phyloP scores from a whole-genome alignment of 2,329 filamentous ascomycete genomes.

The Aureobasidium zeae region DNA sequence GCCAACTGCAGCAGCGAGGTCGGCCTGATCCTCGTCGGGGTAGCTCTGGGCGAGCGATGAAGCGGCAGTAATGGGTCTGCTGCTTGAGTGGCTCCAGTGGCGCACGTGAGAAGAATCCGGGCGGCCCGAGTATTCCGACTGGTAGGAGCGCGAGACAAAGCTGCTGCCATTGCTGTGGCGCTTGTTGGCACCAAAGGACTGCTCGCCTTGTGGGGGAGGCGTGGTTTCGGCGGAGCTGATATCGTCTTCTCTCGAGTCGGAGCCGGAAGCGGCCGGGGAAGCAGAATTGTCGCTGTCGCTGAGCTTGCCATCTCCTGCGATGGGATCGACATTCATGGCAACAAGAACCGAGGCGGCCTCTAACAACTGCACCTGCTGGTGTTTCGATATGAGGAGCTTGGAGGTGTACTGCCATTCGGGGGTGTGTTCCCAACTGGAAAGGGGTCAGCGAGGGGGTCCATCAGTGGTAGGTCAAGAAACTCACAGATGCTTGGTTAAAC shows the following conservation, averaged over 20 bases:
- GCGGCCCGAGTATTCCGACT: constrained; percentile 34
- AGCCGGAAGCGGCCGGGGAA: constrained; percentile 72
- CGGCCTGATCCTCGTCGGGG: constrained; percentile 73
- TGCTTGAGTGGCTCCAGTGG: constrained; percentile 57
- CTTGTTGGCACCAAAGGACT: constrained; percentile 35
- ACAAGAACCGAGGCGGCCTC: constrained; percentile 95
- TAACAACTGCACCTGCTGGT: constrained; percentile 95
- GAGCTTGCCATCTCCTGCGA: constrained; percentile 56
- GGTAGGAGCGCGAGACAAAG: constrained; percentile 64
- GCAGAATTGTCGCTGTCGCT: constrained; percentile 69
- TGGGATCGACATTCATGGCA: constrained; percentile 67
- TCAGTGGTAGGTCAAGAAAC: constrained; percentile 48
- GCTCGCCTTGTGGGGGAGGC: constrained; percentile 70
- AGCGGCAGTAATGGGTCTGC: constrained; percentile 64
- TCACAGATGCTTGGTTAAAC: constrained; percentile 99
- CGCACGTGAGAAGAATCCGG: constrained; percentile 46
- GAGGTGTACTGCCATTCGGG: constrained; percentile 96
- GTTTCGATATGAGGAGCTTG: constrained; percentile 96
- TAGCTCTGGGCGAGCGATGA: constrained; percentile 54
- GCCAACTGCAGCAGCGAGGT: constrained; percentile 82
- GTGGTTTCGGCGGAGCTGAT: constrained; percentile 87
- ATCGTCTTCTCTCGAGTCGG: constrained; percentile 61
- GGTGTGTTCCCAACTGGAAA: constrained; percentile 91
- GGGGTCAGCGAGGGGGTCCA: constrained; percentile 2
- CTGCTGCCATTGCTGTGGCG: constrained; percentile 39